Base-by-base conservation (phyloP, 192 early-diverging fungal species). In the Jimgerdemannia lactiflua region DNA sequence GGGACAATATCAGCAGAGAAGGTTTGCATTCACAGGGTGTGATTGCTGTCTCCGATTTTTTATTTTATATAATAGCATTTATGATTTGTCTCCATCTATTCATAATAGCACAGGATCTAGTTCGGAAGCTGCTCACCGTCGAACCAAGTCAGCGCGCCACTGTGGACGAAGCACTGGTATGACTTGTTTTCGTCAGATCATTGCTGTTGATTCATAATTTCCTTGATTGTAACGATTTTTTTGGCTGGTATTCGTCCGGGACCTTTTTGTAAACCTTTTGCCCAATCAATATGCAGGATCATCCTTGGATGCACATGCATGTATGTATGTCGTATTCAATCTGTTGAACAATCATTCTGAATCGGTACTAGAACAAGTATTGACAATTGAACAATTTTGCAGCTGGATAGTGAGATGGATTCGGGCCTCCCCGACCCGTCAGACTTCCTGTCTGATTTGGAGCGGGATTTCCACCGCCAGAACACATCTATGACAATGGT, bases 1-100 rank as follows among this genome's bases (percentile, higher is more conserved):
- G 97, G 97, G 93, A 95, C 82, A 78, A 89, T n/a, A 93, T 99
- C 41, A 91, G 91, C 19, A 75, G 76, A 39, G 85, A 86, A 73
- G 49, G 49, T 59, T 59, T 6, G 49, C 6, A 59, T 59, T 14
- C 29, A 29, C 29, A 29, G 29, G 29, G 29, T 29, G 0, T 29
- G 29, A 29, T 29, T 29, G 29, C 29, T 29, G 29, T 29, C 29
- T 29, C 29, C 29, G 29, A 29, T 29, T 29, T 29, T 29, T 29
- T 29, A 29, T 29, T 29, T 29, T 29, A 29, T 29, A 0, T 29
- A 29, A 29, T 29, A 29, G 1, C 29, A 1, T 1, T 29, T 29
- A 29, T 29, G 29, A 29, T 29, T 29, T 29, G 29, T 29, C 29
- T 29, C 29, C 29, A 29, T 29, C 29, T 29, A 1, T 29, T 29